Base-by-base conservation (phyloP, 1,284 basidiomycete species). In the Pisolithus thermaeus region DNA sequence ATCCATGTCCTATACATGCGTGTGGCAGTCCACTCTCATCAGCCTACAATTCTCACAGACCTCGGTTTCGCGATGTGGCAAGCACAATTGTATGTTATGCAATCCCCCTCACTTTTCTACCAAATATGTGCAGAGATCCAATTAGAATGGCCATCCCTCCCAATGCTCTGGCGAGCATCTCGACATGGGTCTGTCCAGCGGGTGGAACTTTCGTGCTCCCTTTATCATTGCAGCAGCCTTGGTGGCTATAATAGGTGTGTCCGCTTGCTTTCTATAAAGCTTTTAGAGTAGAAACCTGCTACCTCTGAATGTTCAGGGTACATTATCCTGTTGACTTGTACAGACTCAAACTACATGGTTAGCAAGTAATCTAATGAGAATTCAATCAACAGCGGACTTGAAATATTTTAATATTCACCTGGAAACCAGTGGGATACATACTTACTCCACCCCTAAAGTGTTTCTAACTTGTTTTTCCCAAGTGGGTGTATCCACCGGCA, bases 371-470 rank as follows among this genome's bases (percentile, higher is more conserved):
- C 1, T 7, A 38, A 16, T 25, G 32, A 25, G 58, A 28, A 5
- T 54, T 39, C 57, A 44, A 52, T 54, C 35, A 16, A 35, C 56
- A 70, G 75, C 81, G 23, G 79, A 77, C 1, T 72, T 75, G 1
- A 78, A 81, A 56, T 87, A 87, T 58, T 73, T 78, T 7, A 79
- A 83, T 11, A 74, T 84, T 2, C 81, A 81, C 65, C 69, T 87
- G 39, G 72, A 77, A 18, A 76, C 80, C 25, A 58, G 62, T 59
- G 18, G 54, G 35, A 40, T 18, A 18, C 28, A 30, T 11, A 30
- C 41, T 12, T 39, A 4, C 18, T 22, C n/a, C n/a, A n/a, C n/a
- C 7, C 39, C 36, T 37, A 16, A n/a, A 28, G 12, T 8, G 32
- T 12, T 7, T 12, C 38, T 20, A n/a, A 27, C 20, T 36, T 8